Conservation (phyloP, 1,139 yeast species). For the Debaryomyces robertsiae region DNA sequence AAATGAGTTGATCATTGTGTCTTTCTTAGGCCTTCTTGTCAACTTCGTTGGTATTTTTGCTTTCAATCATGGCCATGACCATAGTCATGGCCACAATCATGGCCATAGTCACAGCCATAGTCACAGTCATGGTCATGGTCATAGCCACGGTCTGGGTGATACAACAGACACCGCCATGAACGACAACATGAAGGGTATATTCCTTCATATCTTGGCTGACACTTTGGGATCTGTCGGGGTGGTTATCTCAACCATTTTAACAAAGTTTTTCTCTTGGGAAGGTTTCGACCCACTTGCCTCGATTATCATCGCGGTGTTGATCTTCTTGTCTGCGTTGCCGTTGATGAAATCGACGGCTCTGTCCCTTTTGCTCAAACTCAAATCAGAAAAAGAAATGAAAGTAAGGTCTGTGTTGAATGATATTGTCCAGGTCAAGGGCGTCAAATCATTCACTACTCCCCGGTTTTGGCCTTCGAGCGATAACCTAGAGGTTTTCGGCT, state of each 20-base stretch:
- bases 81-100: constrained; percentile 39
- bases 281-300: constrained; percentile 94
- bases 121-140: constrained; percentile 22
- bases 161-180: constrained; percentile 38
- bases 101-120: constrained; percentile 37
- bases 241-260: constrained; percentile 75
- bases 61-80: constrained; percentile 75
- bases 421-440: constrained; percentile 71
- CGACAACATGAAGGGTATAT: constrained; percentile 94
- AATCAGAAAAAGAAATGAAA: constrained; percentile 54
- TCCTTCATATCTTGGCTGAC: constrained; percentile 90
- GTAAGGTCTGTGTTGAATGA: constrained; percentile 69
- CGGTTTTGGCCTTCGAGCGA: constrained; percentile 81
- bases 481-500: constrained; percentile 49
- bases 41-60: constrained; percentile 93
- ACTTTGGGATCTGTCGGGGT: constrained; percentile 97
- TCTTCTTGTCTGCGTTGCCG: constrained; percentile 82
- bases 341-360: constrained; percentile 79
- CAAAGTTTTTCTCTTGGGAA: constrained; percentile 57
- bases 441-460: constrained; percentile 83
- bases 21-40: constrained; percentile 80
- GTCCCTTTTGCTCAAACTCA: constrained; percentile 65
- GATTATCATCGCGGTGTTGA: constrained; percentile 77
- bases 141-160: constrained; percentile 20
- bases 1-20: constrained; percentile 83